Percentiles rank a stretch among this genome's conserved stretches.
phyloP scores from a whole-genome alignment of 345 rosid genomes.

The Luvunga scandens region DNA sequence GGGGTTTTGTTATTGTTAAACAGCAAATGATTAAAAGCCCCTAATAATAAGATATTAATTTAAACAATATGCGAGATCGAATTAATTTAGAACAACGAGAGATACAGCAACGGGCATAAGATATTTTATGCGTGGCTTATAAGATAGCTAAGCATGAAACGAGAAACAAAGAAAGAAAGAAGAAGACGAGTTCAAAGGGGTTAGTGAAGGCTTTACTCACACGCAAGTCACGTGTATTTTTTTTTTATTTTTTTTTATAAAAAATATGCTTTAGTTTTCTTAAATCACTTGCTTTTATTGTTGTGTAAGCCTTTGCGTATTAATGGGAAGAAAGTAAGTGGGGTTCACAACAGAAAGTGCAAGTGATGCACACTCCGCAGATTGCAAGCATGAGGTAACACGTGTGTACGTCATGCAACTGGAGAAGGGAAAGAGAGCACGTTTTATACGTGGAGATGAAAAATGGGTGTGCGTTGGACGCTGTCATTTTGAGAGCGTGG shows the following conservation, averaged over 20 bases:
- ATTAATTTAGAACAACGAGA: not conserved
- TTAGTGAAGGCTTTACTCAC: conserved; percentile 3
- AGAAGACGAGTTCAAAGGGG: not conserved
- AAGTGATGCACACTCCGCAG: not conserved
- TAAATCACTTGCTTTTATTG: not conserved
- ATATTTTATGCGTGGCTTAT: conserved; percentile 21
- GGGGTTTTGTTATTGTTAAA: not conserved
- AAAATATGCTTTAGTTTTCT: too few relatives aligned
- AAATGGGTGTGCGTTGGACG: not conserved
- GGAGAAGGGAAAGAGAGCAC: not conserved
- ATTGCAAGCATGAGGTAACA: not conserved
- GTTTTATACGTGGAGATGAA: not conserved
- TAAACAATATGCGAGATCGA: not conserved
- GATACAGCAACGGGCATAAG: not conserved
- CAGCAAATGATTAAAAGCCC: not conserved
- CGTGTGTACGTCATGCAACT: not conserved
- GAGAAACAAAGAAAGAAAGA: too few relatives aligned
- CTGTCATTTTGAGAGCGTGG: not conserved
- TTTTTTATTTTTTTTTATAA: too few relatives aligned
- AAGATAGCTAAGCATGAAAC: not conserved
- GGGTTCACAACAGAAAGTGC: not conserved
- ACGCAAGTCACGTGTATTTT: conserved; percentile 28
- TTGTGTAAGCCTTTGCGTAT: not conserved
- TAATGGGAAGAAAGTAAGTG: not conserved
- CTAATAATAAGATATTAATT: not conserved